Base-by-base conservation (phyloP, 352 stramenopile genomes). In the Phytophthora idaei region DNA sequence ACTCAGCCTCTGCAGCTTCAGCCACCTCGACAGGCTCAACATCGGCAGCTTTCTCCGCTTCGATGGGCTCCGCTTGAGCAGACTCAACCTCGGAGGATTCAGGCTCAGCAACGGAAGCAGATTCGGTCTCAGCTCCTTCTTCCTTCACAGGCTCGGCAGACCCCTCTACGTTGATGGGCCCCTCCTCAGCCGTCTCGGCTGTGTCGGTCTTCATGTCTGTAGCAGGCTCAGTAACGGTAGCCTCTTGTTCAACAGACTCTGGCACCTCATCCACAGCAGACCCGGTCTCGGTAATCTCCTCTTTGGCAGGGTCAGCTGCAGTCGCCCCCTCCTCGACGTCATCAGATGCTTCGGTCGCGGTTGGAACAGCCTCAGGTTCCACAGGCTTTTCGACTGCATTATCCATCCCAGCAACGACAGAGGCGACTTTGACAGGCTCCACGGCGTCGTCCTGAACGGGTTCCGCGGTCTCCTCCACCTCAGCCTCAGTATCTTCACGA, bases 1-100 rank as follows among this genome's bases (percentile, higher is more conserved):
- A 36, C 15, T 61, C 59, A 7, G 28, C 46, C 21, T 67, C 48
- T 37, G 14, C 12, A 32, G 41, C 10, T 42, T 15, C 36, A 3
- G 46, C 27, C 29, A 21, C 12, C 10, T 57, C 21, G 5, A 51
- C 39, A 49, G 17, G 14, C 11, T 64, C 54, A 6, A 44, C 37
- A n/a, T 65, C 53, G 29, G 6, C n/a, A 39, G 41, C 6, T 10
- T 46, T 36, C 29, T 41, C n/a, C 25, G 21, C 14, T 27, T 29
- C 25, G 41, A 15, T 14, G 12, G 9, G 7, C 7, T 50, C 27
- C 25, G 34, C 9, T 39, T 39, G 34, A 39, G 34, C 10, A 39
- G 29, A 4, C 4, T 56, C 41, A 28, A 48, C 34, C 5, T 54
- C 25, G 7, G 29, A 37, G 17, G 37, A 9, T 31, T 29, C 29